Evolutionary conservation across 164 flowering plant genomes (phyloP).

Genomic region (Umbellularia californica): DNA sequence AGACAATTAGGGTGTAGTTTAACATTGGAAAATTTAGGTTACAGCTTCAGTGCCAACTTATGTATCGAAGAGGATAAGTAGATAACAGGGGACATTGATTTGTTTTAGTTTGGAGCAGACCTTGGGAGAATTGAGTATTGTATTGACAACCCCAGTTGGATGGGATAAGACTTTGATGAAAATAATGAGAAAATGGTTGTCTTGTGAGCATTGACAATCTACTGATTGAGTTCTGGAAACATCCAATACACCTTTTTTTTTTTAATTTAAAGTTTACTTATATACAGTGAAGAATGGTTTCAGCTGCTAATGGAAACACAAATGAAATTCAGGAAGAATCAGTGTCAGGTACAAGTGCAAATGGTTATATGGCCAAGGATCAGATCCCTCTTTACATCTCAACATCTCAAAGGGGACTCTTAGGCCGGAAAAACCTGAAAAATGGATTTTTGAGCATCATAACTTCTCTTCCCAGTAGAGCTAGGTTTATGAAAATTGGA

Average conservation of each 20-base stretch:
- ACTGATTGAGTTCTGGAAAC: not conserved
- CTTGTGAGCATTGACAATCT: not conserved
- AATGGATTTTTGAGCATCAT: slow-evolving; percentile 8
- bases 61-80: not conserved
- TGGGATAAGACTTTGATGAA: too few species aligned
- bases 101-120: not conserved
- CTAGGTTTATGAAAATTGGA: slow-evolving; percentile 27
- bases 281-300: slow-evolving; percentile 14
- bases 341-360: slow-evolving; percentile 4
- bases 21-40: not conserved
- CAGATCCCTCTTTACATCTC: slow-evolving; percentile 16
- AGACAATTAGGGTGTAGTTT: not conserved
- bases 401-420: slow-evolving; percentile 21
- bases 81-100: not conserved
- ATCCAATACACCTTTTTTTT: not conserved
- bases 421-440: slow-evolving; percentile 11
- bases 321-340: slow-evolving; percentile 19
- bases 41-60: not conserved
- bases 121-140: not conserved
- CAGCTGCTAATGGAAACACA: slow-evolving; percentile 10
- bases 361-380: slow-evolving; percentile 9
- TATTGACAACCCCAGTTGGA: too few species aligned
- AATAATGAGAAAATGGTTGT: not conserved
- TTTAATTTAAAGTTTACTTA: too few species aligned
- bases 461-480: slow-evolving; percentile 12